phyloP scores from a whole-genome alignment of 257 asterid genomes.

The Dorcoceras hygrometricum region DNA sequence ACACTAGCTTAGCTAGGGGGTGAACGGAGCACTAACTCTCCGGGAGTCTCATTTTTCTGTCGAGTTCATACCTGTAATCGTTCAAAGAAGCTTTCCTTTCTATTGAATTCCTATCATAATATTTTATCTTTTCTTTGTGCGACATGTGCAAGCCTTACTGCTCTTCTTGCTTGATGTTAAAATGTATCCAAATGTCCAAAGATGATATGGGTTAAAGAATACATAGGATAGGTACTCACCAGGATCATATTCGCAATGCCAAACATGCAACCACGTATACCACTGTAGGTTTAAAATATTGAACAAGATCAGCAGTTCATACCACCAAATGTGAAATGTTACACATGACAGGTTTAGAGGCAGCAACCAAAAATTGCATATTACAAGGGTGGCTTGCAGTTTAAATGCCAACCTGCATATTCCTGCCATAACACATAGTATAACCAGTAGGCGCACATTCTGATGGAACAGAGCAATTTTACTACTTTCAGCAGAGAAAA shows the following conservation, averaged over 20 bases:
- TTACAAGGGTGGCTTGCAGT: slow-evolving; percentile 52
- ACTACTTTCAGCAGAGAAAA: slow-evolving; percentile 87
- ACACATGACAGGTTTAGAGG: slow-evolving; percentile 2
- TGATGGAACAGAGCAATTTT: slow-evolving; percentile 57
- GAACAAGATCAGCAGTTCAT: slow-evolving; percentile 33
- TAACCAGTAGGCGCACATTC: slow-evolving; percentile 63
- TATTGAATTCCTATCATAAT: too few species aligned
- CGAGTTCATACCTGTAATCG: too few species aligned
- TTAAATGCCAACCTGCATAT: slow-evolving; percentile 88
- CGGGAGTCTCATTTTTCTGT: too few species aligned
- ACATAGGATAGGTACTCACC: slow-evolving; percentile 48
- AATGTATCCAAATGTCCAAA: slow-evolving; percentile 6
- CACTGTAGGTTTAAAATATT: slow-evolving; percentile 53
- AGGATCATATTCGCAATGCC: slow-evolving; percentile 93
- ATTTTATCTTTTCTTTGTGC: slow-evolving; percentile 8
- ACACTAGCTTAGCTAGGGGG: too few species aligned
- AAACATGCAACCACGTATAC: slow-evolving; percentile 79
- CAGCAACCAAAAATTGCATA: slow-evolving; percentile 18
- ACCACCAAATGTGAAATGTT: slow-evolving; percentile 18
- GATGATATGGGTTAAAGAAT: slow-evolving; percentile 10
- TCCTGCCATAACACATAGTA: slow-evolving; percentile 68
- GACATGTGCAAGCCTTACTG: background rate
- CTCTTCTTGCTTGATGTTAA: background rate
- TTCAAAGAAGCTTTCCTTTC: too few species aligned
- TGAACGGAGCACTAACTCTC: too few species aligned